Evolutionary conservation across 371 early-diverging fungal species (phyloP).

Genomic region (Mortierella sp.): DNA sequence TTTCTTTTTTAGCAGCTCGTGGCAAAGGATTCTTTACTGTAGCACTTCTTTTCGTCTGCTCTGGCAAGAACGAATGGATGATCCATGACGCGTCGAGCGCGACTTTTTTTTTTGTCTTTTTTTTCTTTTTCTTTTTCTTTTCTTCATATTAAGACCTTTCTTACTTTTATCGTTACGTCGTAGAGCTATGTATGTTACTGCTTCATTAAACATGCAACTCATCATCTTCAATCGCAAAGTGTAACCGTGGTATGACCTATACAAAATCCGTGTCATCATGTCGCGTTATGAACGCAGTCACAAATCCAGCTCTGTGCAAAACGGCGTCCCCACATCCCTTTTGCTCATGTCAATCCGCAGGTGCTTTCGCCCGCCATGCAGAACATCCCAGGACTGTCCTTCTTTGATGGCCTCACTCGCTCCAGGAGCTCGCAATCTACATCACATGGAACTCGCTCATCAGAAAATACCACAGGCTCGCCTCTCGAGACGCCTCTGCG

Average conservation of each 20-base stretch:
- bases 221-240: no score
- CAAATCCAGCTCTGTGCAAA: no score
- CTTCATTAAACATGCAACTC: no score
- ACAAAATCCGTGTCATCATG: no score
- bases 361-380: slow-evolving; percentile 38
- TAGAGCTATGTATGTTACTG: slow-evolving; percentile 2
- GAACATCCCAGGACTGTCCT: slow-evolving; percentile 48
- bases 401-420: slow-evolving; percentile 45
- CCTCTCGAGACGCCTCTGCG: slow-evolving; percentile 22
- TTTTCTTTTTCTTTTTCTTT: no score
- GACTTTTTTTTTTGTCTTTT: no score
- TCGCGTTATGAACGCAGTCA: no score
- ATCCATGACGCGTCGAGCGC: slow-evolving; percentile 1
- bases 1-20: no score
- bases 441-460: neutral
- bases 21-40: no score
- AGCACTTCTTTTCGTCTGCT: no score
- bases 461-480: neutral
- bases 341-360: neutral
- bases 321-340: neutral
- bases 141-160: no score
- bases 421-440: neutral
- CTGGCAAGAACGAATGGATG: neutral
- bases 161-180: neutral
- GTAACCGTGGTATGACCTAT: no score